These are phyloP conservation scores for Rhynchospora breviuscula DNA, from an alignment of 176 grass and related monocot species.

Conservation along the genomic window DNA sequence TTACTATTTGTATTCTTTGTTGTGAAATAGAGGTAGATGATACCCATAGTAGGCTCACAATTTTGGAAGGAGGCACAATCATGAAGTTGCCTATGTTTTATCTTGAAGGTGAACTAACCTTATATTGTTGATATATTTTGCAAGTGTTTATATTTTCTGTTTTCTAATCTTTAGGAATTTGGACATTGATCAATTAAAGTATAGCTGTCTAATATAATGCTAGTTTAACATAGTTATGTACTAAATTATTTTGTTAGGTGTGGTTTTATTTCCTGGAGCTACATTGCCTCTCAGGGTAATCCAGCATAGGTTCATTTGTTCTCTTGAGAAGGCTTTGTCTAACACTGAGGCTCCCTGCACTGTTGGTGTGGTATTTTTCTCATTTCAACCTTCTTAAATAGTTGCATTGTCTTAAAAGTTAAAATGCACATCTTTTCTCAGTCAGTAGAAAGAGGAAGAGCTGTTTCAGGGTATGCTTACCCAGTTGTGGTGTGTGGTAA, in stretches of 20 bases:
- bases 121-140: conserved; percentile 19
- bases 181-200: conserved; percentile 3
- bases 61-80: conserved; percentile 60
- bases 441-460: neutral
- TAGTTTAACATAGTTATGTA: conserved; percentile 26
- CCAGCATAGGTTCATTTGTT: conserved; percentile 52
- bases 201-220: neutral
- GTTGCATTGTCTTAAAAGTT: neutral
- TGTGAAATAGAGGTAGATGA: conserved; percentile 75
- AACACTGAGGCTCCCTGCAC: conserved; percentile 59
- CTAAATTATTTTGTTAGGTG: conserved; percentile 42
- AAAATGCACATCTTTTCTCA: neutral
- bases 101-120: conserved; percentile 51
- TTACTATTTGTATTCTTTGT: neutral
- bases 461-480: neutral
- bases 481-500: neutral
- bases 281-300: conserved; percentile 84
- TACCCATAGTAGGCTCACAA: conserved; percentile 45
- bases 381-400: conserved; percentile 1
- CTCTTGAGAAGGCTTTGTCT: conserved; percentile 72
- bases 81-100: conserved; percentile 77
- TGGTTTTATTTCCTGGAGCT: conserved; percentile 92
- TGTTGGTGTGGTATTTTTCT: conserved; percentile 75
- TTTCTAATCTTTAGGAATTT: conserved; percentile 10
- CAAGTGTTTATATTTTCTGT: neutral